phyloP scores from a whole-genome alignment of 1,139 yeast species.

The Magnusiomyces paraingens region DNA sequence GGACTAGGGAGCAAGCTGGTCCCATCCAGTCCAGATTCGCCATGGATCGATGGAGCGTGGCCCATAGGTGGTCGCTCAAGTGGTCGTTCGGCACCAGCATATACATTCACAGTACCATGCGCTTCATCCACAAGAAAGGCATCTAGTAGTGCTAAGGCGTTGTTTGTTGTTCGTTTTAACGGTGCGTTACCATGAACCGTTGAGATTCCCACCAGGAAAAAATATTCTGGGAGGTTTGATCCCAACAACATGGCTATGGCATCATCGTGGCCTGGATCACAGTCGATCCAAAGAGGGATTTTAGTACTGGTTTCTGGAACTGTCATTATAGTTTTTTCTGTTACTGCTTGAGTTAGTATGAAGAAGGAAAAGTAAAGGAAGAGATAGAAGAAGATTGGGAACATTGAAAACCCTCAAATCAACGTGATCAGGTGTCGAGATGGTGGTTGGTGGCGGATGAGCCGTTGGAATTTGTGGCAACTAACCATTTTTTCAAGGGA shows the following conservation, averaged over 20 bases:
- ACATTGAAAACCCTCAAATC: conserved; percentile 8
- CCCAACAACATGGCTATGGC: conserved; percentile 68
- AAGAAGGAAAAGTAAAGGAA: not conserved
- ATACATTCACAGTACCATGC: conserved; percentile 50
- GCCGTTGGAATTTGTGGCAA: conserved; percentile 22
- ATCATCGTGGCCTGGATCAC: conserved; percentile 92
- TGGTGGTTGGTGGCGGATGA: conserved; percentile 9
- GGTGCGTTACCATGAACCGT: conserved; percentile 81
- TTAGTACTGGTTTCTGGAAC: not conserved
- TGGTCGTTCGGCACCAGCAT: conserved; percentile 58
- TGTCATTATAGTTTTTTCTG: not conserved
- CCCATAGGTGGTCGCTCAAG: conserved; percentile 41
- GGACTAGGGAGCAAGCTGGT: conserved; percentile 52
- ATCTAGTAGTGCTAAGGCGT: conserved; percentile 61
- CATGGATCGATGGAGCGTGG: conserved; percentile 64
- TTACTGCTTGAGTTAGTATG: not conserved
- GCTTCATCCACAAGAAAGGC: conserved; percentile 38
- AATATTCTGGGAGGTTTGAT: conserved; percentile 46
- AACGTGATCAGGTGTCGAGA: conserved; percentile 13
- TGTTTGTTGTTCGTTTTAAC: conserved; percentile 57
- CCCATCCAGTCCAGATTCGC: conserved; percentile 70
- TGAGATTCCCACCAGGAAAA: conserved; percentile 64
- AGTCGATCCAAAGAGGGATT: conserved; percentile 79
- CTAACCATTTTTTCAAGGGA: conserved; percentile 18
- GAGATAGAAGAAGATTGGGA: not conserved